Evolutionary conservation across 306 rosid species (phyloP).

Genomic region (Quercus agrifolia): DNA sequence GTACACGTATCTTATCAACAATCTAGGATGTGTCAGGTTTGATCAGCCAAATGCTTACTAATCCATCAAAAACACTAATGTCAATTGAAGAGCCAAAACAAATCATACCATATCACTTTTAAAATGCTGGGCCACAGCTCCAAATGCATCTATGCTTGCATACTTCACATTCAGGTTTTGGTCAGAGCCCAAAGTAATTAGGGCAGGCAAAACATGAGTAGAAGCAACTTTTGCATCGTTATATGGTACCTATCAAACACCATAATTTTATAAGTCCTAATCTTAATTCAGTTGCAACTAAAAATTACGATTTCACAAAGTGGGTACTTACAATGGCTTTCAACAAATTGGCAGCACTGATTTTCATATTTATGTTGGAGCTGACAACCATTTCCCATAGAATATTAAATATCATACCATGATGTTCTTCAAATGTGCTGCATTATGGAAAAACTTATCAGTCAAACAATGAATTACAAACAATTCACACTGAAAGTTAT

Average conservation of each 20-base stretch:
- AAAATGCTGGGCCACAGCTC: slow-evolving; percentile 92
- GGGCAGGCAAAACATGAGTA: slow-evolving; percentile 91
- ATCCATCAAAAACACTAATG: slow-evolving; percentile 14
- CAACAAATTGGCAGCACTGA: slow-evolving; percentile 77
- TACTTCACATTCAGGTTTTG: slow-evolving; percentile 85
- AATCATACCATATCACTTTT: slow-evolving; percentile 72
- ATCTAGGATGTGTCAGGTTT: slow-evolving; percentile 46
- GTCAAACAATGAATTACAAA: slow-evolving; percentile 19
- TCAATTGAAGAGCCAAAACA: slow-evolving; percentile 24
- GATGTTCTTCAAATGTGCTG: slow-evolving; percentile 81
- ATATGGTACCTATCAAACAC: slow-evolving; percentile 65
- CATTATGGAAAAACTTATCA: slow-evolving; percentile 32
- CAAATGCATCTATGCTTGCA: slow-evolving; percentile 94
- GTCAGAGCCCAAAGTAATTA: slow-evolving; percentile 91
- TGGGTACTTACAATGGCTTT: slow-evolving; percentile 69
- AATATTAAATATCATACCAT: slow-evolving; percentile 69
- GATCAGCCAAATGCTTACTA: slow-evolving; percentile 24
- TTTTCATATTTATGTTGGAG: slow-evolving; percentile 70
- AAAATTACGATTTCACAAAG: slow-evolving; percentile 16
- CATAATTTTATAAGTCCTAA: slow-evolving; percentile 13
- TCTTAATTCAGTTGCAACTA: slow-evolving; percentile 25
- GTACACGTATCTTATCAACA: slow-evolving; percentile 95
- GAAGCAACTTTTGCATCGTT: slow-evolving; percentile 88
- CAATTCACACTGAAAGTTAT: neutral
- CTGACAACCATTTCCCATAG: slow-evolving; percentile 99